Evolutionary conservation across 345 rosid species (phyloP).

Genomic region (Turritis glabra): DNA sequence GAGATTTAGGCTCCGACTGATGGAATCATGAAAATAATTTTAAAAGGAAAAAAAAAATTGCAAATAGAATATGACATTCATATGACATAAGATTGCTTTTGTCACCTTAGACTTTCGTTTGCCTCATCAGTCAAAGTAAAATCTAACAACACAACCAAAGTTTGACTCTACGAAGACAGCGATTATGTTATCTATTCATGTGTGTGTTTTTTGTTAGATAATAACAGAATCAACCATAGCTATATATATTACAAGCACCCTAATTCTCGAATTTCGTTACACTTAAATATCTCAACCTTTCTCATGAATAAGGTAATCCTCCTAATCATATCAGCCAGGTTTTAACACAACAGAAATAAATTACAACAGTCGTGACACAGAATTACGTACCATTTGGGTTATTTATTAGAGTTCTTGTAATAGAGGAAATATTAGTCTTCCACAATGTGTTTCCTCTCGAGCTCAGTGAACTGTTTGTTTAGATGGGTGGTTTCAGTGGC

Average conservation of each 20-base stretch:
- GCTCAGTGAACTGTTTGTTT: constrained; percentile 57
- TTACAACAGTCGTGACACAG: constrained; percentile 29
- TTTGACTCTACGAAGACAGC: constrained; percentile 14
- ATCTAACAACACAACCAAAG: constrained; percentile 19
- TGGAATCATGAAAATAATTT: background rate
- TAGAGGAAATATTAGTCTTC: constrained; percentile 48
- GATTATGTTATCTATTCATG: background rate
- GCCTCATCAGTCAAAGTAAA: constrained; percentile 1
- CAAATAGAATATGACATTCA: background rate
- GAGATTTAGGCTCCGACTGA: background rate
- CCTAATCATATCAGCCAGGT: background rate
- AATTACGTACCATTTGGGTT: constrained; percentile 21
- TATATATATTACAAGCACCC: background rate
- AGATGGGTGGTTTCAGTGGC: constrained; percentile 36
- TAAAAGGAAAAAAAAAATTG: background rate
- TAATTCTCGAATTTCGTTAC: constrained; percentile 4
- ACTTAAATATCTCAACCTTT: background rate
- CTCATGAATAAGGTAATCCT: background rate
- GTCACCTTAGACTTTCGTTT: constrained; percentile 21
- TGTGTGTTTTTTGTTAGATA: background rate
- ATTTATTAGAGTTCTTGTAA: constrained; percentile 2
- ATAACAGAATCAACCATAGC: background rate
- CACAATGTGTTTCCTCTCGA: constrained; percentile 52
- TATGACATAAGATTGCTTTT: constrained; percentile 9
- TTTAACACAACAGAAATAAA: background rate